phyloP scores from a whole-genome alignment of 306 rosid species.

The Corylus americana region DNA sequence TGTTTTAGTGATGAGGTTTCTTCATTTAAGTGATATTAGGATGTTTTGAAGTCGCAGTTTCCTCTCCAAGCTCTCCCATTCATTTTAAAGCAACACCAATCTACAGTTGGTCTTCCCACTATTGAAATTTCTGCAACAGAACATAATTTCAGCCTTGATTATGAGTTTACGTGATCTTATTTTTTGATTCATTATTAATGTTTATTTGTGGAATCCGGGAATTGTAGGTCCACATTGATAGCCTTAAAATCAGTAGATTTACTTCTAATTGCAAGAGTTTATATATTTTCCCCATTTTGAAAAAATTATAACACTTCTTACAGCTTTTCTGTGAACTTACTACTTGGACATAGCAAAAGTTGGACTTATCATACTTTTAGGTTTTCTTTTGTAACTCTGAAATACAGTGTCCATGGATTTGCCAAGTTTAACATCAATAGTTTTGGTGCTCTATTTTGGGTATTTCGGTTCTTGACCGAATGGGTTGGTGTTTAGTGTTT shows the following conservation, averaged over 20 bases:
- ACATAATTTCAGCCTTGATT: neutral
- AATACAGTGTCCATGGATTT: neutral
- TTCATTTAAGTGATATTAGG: neutral
- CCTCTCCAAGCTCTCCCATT: neutral
- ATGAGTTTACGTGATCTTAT: neutral
- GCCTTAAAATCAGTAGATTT: neutral
- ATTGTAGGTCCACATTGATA: neutral
- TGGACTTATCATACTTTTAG: neutral
- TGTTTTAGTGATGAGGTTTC: too few species aligned
- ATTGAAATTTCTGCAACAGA: neutral
- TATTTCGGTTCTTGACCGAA: too few species aligned
- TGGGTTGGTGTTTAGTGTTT: too few species aligned
- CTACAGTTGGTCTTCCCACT: neutral
- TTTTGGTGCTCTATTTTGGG: neutral
- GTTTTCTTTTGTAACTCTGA: neutral
- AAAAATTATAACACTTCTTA: neutral
- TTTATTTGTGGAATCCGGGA: neutral
- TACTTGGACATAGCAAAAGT: neutral
- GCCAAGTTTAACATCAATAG: neutral
- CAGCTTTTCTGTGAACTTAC: neutral
- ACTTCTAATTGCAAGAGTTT: neutral
- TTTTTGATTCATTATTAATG: neutral
- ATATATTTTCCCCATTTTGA: neutral
- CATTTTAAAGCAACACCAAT: neutral
- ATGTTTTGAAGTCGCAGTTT: neutral